phyloP scores from a whole-genome alignment of 2,329 filamentous ascomycete species.

The Aspergillus sp. region DNA sequence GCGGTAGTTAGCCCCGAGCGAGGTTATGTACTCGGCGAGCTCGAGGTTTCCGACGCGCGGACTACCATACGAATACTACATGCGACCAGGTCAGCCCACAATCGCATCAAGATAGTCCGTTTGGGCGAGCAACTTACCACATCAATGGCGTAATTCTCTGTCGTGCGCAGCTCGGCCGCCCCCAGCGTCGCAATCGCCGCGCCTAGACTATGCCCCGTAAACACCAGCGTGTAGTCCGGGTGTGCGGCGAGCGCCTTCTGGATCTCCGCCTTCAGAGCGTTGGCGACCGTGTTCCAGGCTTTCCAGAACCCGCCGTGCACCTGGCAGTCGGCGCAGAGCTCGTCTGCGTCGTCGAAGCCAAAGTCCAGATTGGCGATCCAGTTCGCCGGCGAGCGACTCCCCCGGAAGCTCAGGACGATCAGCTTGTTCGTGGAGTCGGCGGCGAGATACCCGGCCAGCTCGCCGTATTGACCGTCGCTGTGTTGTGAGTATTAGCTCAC shows the following conservation, averaged over 20 bases:
- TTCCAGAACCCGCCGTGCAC: slow-evolving; percentile 49
- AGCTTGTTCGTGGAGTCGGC: slow-evolving; percentile 44
- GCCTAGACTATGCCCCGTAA: slow-evolving; percentile 53
- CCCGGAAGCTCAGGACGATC: slow-evolving; percentile 38
- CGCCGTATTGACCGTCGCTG: slow-evolving; percentile 30
- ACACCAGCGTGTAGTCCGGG: slow-evolving; percentile 43
- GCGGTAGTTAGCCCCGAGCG: slow-evolving; percentile 35
- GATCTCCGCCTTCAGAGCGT: slow-evolving; percentile 39
- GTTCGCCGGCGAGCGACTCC: slow-evolving; percentile 28
- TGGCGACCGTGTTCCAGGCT: slow-evolving; percentile 42
- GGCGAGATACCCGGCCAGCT: slow-evolving; percentile 49
- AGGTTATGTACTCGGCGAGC: slow-evolving; percentile 39
- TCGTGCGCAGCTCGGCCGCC: slow-evolving; percentile 43
- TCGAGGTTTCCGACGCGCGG: slow-evolving; percentile 43
- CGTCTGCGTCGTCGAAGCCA: slow-evolving; percentile 25
- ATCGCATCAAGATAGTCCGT: neutral
- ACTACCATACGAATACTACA: slow-evolving; percentile 43
- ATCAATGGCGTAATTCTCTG: slow-evolving; percentile 39
- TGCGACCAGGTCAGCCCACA: slow-evolving; percentile 9
- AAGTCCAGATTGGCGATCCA: slow-evolving; percentile 36
- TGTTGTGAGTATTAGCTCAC: neutral
- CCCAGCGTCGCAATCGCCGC: slow-evolving; percentile 52
- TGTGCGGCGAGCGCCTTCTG: slow-evolving; percentile 26
- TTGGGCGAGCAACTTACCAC: slow-evolving; percentile 33
- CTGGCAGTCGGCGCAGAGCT: slow-evolving; percentile 45